Conservation (phyloP, 306 rosid genomes). For the Lotus japonicus region DNA sequence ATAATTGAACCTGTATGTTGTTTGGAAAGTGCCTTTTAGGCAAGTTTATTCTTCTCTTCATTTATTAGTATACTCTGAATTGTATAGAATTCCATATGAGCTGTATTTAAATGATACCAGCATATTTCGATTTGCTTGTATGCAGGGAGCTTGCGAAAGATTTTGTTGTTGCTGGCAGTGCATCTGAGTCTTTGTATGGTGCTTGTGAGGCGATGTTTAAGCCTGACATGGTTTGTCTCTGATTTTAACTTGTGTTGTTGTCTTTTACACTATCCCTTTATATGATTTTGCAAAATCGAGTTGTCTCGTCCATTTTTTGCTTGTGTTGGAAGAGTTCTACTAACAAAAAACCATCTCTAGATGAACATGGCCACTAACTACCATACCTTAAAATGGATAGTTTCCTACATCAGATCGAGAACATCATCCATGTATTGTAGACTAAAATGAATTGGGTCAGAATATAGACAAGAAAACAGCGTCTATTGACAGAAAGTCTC, state of each 20-base stretch:
- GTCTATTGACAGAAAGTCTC: background rate
- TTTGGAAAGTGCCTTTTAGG: slow-evolving; percentile 4
- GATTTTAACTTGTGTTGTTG: slow-evolving; percentile 8
- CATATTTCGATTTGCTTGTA: slow-evolving; percentile 2
- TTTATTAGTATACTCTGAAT: slow-evolving; percentile 6
- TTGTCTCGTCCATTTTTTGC: background rate
- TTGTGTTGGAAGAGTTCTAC: background rate
- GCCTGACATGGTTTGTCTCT: slow-evolving; percentile 79
- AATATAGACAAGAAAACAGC: background rate
- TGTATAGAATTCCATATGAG: background rate
- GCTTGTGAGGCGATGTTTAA: slow-evolving; percentile 97
- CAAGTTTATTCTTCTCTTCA: background rate
- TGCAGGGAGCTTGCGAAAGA: slow-evolving; percentile 96
- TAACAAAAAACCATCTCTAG: background rate
- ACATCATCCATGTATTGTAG: background rate
- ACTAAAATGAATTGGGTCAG: background rate
- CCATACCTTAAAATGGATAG: background rate
- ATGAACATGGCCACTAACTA: background rate
- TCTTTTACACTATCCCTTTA: background rate
- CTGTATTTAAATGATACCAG: background rate
- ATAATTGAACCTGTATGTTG: background rate
- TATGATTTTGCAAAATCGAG: background rate
- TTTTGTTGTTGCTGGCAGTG: slow-evolving; percentile 94
- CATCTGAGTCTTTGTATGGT: slow-evolving; percentile 97
- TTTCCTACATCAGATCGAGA: background rate